Evolutionary conservation across 495 filamentous ascomycete genomes (phyloP).

Genomic region (Aspergillus cristatus): DNA sequence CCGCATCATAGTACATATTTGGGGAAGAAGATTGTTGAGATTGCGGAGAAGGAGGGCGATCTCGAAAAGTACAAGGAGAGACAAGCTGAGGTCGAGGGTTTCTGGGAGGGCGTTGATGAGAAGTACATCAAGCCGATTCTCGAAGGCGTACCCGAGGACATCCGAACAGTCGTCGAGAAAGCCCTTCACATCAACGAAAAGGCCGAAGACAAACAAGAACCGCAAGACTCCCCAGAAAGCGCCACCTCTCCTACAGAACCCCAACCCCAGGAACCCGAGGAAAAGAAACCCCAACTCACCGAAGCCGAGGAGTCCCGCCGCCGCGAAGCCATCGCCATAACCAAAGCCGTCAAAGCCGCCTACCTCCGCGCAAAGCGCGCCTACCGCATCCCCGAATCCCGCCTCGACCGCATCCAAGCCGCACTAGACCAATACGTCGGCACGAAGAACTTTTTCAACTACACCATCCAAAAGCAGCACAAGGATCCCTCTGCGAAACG

Average conservation of each 20-base stretch:
- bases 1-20: constrained; percentile 82
- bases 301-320: constrained; percentile 19
- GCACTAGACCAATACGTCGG: constrained; percentile 64
- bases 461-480: constrained; percentile 77
- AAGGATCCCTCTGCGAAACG: constrained; percentile 75
- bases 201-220: constrained; percentile 5
- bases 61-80: constrained; percentile 55
- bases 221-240: constrained; percentile 8
- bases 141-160: constrained; percentile 39
- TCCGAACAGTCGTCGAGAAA: constrained; percentile 30
- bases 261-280: not conserved
- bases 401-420: constrained; percentile 62
- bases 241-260: constrained; percentile 1
- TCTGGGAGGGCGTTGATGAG: constrained; percentile 74
- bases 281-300: constrained; percentile 4
- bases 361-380: constrained; percentile 67
- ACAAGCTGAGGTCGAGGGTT: constrained; percentile 67
- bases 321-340: constrained; percentile 43
- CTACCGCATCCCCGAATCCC: constrained; percentile 67
- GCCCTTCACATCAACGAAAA: constrained; percentile 24
- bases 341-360: constrained; percentile 68
- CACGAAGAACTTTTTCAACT: constrained; percentile 89
- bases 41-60: constrained; percentile 61
- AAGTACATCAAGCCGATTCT: constrained; percentile 68
- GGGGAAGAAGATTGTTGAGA: constrained; percentile 64